Base-by-base conservation (phyloP, 805 yeast species). In the Candida namnaoensis region DNA sequence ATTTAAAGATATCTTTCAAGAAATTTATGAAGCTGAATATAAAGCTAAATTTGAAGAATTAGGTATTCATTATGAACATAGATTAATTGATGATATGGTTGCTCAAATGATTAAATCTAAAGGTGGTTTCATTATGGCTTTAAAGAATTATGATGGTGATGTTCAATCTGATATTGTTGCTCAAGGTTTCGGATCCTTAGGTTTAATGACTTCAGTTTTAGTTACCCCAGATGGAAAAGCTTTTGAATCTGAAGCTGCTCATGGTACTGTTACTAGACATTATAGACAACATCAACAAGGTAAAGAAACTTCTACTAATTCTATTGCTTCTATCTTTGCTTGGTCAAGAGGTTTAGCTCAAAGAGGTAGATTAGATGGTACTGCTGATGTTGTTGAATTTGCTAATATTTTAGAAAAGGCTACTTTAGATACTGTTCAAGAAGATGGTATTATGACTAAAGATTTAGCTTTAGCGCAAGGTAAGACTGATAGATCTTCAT, bases 241-340 rank as follows among this genome's bases (percentile, higher is more conserved):
- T n/a, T 84, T 80, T 52, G 93, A 84, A 67, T 72, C 84, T 45
- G 93, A 84, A 62, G 91, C 91, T 45, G 93, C 93, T 32, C 93
- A 84, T 56, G 93, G 93, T 53, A 84, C 93, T 14, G 93, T 84
- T 47, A 84, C 93, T 30, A 80, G 93, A 74, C 93, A 84, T 58
- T 84, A 69, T 67, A 80, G 91, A 74, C 84, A 78, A 62, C 78
- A 80, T 53, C 91, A 84, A 64, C 77, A 77, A 56, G 91, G 91
- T 47, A 80, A 82, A 58, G 87, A 82, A 60, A 84, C 93, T 8
- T 82, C 90, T 5, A 84, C 93, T 41, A 84, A 84, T 65, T 83
- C 93, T 7, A 84, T 84, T 61, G 93, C 93, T 5, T 81, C 88
- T 15, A 84, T 84, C 44, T 84, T 82, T 53, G 93, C 93, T 28